Percentiles rank a stretch among this genome's conserved stretches.
phyloP scores from a whole-genome alignment of 176 grass and related monocot species.

The Cymbopogon citratus region DNA sequence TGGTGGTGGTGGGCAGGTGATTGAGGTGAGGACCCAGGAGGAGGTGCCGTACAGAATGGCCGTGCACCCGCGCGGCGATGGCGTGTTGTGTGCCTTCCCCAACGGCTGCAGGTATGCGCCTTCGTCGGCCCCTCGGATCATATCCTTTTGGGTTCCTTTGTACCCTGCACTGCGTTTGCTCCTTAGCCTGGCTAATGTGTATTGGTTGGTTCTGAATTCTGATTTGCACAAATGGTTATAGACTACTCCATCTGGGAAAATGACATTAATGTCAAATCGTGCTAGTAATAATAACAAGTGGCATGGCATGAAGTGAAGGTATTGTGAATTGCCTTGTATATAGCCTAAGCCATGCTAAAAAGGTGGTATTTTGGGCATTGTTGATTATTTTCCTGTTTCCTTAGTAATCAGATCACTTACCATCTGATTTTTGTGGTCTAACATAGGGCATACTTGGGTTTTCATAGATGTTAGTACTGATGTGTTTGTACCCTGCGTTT shows the following conservation, averaged over 20 bases:
- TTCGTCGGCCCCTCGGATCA: background rate
- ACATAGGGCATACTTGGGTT: no score
- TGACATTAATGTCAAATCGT: background rate
- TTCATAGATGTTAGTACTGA: no score
- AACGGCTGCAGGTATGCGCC: slow-evolving; percentile 73
- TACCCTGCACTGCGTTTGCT: no score
- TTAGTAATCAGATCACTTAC: background rate
- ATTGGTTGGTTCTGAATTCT: background rate
- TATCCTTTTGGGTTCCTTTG: no score
- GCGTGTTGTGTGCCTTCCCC: slow-evolving; percentile 67
- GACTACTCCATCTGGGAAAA: background rate
- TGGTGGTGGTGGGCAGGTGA: slow-evolving; percentile 40
- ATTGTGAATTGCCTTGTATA: background rate
- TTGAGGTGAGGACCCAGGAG: slow-evolving; percentile 47
- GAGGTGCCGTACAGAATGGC: slow-evolving; percentile 88
- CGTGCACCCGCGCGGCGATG: slow-evolving; percentile 70
- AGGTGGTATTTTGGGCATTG: background rate
- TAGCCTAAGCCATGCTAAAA: background rate
- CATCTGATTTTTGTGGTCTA: background rate
- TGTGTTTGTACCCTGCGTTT: background rate
- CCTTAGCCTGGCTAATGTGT: background rate
- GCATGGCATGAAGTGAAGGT: background rate
- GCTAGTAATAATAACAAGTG: background rate
- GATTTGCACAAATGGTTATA: background rate
- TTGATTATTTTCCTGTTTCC: background rate